These are phyloP conservation scores for Fragaria vesca DNA, from an alignment of 306 rosid genomes.

Conservation along the genomic window DNA sequence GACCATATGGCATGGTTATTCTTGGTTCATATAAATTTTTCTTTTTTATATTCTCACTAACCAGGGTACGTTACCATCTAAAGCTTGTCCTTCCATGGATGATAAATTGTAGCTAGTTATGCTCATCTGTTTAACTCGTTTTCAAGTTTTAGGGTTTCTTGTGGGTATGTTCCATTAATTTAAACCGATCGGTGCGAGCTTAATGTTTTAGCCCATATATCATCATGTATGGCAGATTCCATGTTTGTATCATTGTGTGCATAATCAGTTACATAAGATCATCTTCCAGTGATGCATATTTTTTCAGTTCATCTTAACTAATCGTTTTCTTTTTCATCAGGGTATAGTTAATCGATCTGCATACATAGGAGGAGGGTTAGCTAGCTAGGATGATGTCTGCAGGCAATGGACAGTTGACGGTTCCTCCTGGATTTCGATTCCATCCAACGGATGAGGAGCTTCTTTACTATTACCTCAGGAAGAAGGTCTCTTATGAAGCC, in stretches of 20 bases:
- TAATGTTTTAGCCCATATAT: not conserved
- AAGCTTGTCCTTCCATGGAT: not conserved
- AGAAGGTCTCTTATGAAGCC: slow-evolving; percentile 92
- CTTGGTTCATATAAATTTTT: not conserved
- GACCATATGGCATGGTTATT: not conserved
- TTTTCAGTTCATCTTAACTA: too few relatives aligned
- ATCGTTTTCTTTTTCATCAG: not conserved
- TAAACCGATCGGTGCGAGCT: not conserved
- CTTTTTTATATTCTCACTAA: not conserved
- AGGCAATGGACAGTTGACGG: slow-evolving; percentile 73
- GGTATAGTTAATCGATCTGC: not conserved
- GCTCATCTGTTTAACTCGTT: not conserved
- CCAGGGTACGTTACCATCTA: not conserved
- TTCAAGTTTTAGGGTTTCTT: not conserved
- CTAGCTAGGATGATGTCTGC: slow-evolving; percentile 49
- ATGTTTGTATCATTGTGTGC: not conserved
- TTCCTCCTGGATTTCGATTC: slow-evolving; percentile 95
- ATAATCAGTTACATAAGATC: not conserved
- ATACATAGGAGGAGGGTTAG: not conserved
- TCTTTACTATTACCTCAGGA: slow-evolving; percentile 89
- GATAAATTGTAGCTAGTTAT: not conserved
- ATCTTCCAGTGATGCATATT: not conserved
- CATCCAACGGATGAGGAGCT: slow-evolving; percentile 99
- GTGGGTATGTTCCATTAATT: not conserved
- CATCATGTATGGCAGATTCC: not conserved